Conservation (phyloP, 257 asterid genomes). For the Verbena officinalis region DNA sequence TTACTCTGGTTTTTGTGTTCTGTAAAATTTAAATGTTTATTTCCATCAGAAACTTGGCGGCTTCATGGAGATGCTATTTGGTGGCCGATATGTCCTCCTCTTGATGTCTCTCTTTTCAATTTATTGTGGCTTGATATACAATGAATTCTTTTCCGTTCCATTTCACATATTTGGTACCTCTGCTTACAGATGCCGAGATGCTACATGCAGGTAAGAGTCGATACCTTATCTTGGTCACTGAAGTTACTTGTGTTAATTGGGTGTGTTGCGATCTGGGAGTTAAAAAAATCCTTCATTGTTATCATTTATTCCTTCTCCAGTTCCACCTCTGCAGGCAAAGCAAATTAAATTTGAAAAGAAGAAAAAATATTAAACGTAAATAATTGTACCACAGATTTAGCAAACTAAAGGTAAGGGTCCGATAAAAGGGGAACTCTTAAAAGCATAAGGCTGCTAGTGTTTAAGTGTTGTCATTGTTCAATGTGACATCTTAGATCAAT, state of each 20-base stretch:
- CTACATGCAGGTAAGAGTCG: constrained; percentile 79
- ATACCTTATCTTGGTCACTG: constrained; percentile 22
- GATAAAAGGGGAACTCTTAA: constrained; percentile 2
- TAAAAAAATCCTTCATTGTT: constrained; percentile 5
- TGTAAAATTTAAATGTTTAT: constrained; percentile 26
- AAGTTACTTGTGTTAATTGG: constrained; percentile 10
- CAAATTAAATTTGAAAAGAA: not conserved
- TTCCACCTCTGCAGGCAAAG: constrained; percentile 14
- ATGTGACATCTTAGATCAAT: constrained; percentile 13
- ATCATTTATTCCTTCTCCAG: constrained; percentile 11
- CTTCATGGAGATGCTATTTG: constrained; percentile 99
- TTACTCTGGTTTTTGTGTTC: not conserved
- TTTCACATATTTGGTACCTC: constrained; percentile 95
- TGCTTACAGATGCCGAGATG: constrained; percentile 89
- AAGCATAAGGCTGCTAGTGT: not conserved
- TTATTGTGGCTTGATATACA: constrained; percentile 96
- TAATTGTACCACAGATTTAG: constrained; percentile 1
- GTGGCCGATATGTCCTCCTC: constrained; percentile 93
- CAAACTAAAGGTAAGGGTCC: not conserved
- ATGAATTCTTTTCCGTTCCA: constrained; percentile 96
- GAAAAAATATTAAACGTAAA: not conserved
- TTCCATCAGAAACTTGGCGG: constrained; percentile 90
- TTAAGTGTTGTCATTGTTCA: not conserved
- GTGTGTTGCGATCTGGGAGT: not conserved
- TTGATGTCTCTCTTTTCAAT: constrained; percentile 93